Conservation (phyloP, 306 rosid species). For the Ceratonia siliqua region DNA sequence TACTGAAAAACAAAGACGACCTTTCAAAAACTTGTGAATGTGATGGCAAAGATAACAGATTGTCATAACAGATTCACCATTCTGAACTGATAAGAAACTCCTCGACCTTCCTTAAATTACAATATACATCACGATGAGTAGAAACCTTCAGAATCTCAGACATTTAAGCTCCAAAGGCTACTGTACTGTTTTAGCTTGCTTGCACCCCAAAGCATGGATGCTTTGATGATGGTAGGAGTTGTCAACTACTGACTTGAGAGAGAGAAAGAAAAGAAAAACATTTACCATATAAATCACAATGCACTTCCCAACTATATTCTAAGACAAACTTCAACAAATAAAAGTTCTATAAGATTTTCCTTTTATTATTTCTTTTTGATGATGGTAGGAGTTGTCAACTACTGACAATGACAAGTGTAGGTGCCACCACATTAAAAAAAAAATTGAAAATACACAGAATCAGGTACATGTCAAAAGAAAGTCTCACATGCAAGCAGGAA, state of each 20-base stretch:
- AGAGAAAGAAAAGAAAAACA: not conserved
- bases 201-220: not conserved
- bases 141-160: not conserved
- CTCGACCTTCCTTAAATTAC: not conserved
- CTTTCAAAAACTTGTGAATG: not conserved
- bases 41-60: too few relatives aligned
- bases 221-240: too few relatives aligned
- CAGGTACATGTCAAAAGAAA: not conserved
- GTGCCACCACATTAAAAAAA: not conserved
- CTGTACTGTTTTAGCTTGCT: not conserved
- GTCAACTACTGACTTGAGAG: too few relatives aligned
- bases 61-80: not conserved
- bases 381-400: not conserved
- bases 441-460: not conserved
- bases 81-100: not conserved
- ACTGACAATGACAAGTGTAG: not conserved
- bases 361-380: not conserved
- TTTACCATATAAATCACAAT: not conserved
- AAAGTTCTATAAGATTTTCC: not conserved
- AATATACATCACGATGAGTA: not conserved
- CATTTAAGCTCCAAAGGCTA: not conserved
- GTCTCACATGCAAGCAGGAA: not conserved
- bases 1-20: not conserved
- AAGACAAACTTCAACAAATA: too few relatives aligned
- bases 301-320: not conserved